Evolutionary conservation across 495 filamentous ascomycete species (phyloP).

Genomic region (Penicillium atrosanguineum): DNA sequence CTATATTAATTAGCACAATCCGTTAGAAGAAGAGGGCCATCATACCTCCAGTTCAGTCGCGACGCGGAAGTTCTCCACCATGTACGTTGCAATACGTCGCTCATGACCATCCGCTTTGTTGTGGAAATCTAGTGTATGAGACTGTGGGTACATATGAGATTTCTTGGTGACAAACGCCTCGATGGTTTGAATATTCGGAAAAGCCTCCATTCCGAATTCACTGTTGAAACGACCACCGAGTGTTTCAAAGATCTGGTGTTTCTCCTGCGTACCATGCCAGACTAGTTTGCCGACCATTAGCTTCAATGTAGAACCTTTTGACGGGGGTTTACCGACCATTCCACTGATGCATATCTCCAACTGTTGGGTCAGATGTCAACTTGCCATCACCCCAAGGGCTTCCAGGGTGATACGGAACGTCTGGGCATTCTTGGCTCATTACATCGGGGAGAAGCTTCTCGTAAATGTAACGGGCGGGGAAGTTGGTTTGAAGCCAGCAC

Average conservation of each 20-base stretch:
- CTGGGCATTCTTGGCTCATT: constrained; percentile 54
- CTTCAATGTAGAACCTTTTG: no score
- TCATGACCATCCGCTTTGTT: constrained; percentile 95
- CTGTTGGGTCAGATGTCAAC: constrained; percentile 70
- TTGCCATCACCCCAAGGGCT: constrained; percentile 83
- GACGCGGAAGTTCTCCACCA: constrained; percentile 79
- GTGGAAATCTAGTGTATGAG: constrained; percentile 87
- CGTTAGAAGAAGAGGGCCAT: no score
- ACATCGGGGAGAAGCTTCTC: constrained; percentile 82
- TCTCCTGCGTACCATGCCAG: constrained; percentile 91
- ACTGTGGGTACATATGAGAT: constrained; percentile 80
- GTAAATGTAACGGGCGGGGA: constrained; percentile 92
- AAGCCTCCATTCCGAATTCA: constrained; percentile 95
- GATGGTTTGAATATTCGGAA: constrained; percentile 82
- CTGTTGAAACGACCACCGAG: constrained; percentile 89
- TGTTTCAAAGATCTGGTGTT: constrained; percentile 87
- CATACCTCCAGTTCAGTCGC: constrained; percentile 61
- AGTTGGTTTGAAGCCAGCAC: constrained; percentile 82
- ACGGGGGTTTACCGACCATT: no score
- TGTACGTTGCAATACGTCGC: constrained; percentile 80
- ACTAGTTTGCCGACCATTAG: no score
- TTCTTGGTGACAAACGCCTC: constrained; percentile 73
- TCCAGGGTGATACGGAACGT: constrained; percentile 79
- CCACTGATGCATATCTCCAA: constrained; percentile 97
- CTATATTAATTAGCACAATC: no score